Conservation (phyloP, 1,139 yeast species). For the Meyerozyma athensensis region DNA sequence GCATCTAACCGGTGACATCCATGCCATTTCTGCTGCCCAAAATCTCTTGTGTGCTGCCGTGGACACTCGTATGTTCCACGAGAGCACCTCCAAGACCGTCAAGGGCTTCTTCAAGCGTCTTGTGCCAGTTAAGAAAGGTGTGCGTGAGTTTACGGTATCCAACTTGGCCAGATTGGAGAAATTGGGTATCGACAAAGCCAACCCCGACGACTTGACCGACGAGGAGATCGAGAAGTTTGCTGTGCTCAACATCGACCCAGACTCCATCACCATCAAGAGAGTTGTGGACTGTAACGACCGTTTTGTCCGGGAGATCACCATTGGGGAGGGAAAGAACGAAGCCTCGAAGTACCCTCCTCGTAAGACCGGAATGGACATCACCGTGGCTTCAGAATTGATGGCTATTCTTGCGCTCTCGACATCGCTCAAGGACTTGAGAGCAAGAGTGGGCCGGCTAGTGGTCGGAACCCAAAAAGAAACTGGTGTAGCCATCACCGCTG, state of each 20-base stretch:
- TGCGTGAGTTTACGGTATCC: constrained; percentile 69
- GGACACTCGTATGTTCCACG: constrained; percentile 97
- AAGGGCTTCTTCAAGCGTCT: constrained; percentile 74
- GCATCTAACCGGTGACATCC: constrained; percentile 98
- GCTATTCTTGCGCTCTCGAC: constrained; percentile 91
- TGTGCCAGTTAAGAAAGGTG: constrained; percentile 84
- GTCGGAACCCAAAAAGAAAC: constrained; percentile 67
- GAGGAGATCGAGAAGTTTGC: constrained; percentile 77
- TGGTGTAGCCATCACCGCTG: constrained; percentile 92
- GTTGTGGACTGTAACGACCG: constrained; percentile 96
- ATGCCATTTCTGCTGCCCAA: constrained; percentile 94
- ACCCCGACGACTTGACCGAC: constrained; percentile 76
- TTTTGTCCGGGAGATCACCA: constrained; percentile 83
- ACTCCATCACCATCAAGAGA: constrained; percentile 92
- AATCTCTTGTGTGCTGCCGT: constrained; percentile 95
- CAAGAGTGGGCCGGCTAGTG: constrained; percentile 86
- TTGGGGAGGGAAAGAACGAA: constrained; percentile 94
- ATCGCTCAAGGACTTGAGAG: constrained; percentile 80
- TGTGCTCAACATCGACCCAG: constrained; percentile 89
- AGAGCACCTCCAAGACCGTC: constrained; percentile 85
- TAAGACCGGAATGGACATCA: constrained; percentile 90
- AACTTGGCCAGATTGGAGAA: constrained; percentile 77
- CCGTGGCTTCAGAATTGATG: constrained; percentile 98
- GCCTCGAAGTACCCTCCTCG: constrained; percentile 69
- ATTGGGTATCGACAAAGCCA: constrained; percentile 73